A percentile compares a stretch with the other conserved stretches of the same genome.
phyloP scores from a whole-genome alignment of 2,329 filamentous ascomycete species.

The Fusarium pseudoanthophilum region DNA sequence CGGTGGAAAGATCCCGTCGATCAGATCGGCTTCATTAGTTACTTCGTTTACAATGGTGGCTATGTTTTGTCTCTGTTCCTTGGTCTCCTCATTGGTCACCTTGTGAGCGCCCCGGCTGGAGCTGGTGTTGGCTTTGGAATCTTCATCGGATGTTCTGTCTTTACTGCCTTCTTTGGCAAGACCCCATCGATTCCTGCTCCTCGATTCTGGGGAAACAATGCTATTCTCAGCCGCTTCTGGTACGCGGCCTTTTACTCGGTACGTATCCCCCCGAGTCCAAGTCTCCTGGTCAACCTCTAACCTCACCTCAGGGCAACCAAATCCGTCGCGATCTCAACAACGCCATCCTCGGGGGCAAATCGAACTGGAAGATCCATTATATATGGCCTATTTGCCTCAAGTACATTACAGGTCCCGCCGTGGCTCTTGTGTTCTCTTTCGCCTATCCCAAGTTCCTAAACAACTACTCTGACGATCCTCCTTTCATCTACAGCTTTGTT shows the following conservation, averaged over 20 bases:
- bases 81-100: constrained; percentile 60
- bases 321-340: constrained; percentile 62
- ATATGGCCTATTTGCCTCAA: constrained; percentile 59
- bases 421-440: constrained; percentile 60
- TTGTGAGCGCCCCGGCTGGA: constrained; percentile 52
- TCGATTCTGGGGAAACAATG: constrained; percentile 55
- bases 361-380: constrained; percentile 60
- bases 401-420: constrained; percentile 56
- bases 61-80: constrained; percentile 61
- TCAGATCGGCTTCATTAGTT: constrained; percentile 54
- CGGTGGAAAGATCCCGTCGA: constrained; percentile 57
- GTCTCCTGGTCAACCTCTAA: not conserved
- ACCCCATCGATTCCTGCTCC: constrained; percentile 53
- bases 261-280: constrained; percentile 33
- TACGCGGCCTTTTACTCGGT: constrained; percentile 64
- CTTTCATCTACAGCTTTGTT: constrained; percentile 36
- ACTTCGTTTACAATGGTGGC: constrained; percentile 57
- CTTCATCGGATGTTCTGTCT: constrained; percentile 53
- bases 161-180: constrained; percentile 52
- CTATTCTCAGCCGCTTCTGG: constrained; percentile 57
- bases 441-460: constrained; percentile 51
- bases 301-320: constrained; percentile 60
- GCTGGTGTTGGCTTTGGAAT: constrained; percentile 61
- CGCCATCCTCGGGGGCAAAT: constrained; percentile 55
- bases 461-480: constrained; percentile 16